Evolutionary conservation across 257 asterid genomes (phyloP), one percentile per base, ranked within the genome.

Genomic region (Eustoma russellianum): DNA sequence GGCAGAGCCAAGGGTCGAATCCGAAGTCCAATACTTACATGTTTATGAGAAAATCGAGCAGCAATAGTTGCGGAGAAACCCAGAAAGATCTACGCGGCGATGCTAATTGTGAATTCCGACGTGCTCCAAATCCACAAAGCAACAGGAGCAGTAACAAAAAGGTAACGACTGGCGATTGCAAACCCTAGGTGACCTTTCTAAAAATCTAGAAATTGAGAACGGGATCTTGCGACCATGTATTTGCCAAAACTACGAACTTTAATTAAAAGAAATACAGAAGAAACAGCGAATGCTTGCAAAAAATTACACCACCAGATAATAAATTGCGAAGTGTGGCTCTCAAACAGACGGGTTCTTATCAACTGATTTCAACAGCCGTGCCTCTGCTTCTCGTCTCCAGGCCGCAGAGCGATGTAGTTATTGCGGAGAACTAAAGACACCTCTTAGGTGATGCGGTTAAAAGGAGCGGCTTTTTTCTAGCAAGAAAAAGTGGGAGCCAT

Each of bases 311-410:
- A n/a, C n/a, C n/a, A n/a, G n/a, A n/a, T n/a, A n/a, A n/a, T n/a
- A n/a, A n/a, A n/a, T n/a, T n/a, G n/a, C n/a, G n/a, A n/a, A n/a
- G 34, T 78, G 60, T 6, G 74, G 67, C 70, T 91, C 96, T 4
- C 94, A 96, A 3, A 80, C 92, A 28, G 52, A 91, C 1, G 94
- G 92, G 61, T 84, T 91, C 83, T 69, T 91, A 75, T 74, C 88
- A 30, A 66, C 54, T 5, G 92, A 70, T 55, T 38, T 53, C 74
- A 75, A 10, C 46, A 91, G 55, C 80, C 58, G 19, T 70, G 70
- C 76, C 72, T 83, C 88, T 33, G 83, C 83, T 64, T 17, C 64
- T 91, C 93, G 46, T 82, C 83, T 0, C 94, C 98, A 0, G 98
- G 98, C 98, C 98, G 83, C 35, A 83, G 45, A 7, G 80, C 70